phyloP scores from a whole-genome alignment of 192 early-diverging fungal genomes.

The Umbelopsis ramanniana region DNA sequence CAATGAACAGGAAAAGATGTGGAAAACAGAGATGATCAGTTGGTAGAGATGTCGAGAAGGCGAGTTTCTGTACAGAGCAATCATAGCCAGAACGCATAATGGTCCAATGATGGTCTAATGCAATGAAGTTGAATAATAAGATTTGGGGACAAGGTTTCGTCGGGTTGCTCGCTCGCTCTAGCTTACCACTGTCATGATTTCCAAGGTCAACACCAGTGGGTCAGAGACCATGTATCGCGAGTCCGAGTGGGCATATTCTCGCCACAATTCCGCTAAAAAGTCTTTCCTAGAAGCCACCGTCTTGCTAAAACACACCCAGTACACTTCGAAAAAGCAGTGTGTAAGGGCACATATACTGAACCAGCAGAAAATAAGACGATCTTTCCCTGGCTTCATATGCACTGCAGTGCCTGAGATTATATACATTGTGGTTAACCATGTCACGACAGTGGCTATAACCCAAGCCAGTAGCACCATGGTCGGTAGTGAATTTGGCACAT shows the following conservation, averaged over 20 bases:
- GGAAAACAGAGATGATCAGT: constrained; percentile 63
- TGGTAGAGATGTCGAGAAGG: constrained; percentile 62
- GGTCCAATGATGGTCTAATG: constrained; percentile 62
- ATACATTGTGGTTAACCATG: background rate
- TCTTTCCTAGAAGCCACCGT: constrained; percentile 60
- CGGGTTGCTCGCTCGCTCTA: no score
- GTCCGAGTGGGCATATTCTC: constrained; percentile 89
- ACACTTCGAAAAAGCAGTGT: constrained; percentile 86
- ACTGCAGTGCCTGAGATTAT: background rate
- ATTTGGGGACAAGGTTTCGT: background rate
- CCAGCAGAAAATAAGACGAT: constrained; percentile 72
- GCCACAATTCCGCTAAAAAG: constrained; percentile 81
- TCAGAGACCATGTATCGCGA: constrained; percentile 88
- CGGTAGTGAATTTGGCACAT: constrained; percentile 47
- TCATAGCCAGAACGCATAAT: constrained; percentile 58
- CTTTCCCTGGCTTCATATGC: constrained; percentile 7
- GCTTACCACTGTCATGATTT: constrained; percentile 87
- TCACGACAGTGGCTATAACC: background rate
- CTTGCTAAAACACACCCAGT: constrained; percentile 74
- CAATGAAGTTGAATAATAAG: constrained; percentile 41
- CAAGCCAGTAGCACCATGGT: constrained; percentile 34
- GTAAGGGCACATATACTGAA: constrained; percentile 81
- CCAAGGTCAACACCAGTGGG: constrained; percentile 82
- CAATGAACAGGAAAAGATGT: constrained; percentile 83
- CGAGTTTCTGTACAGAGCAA: constrained; percentile 54